These are phyloP conservation scores for Acacia concinna DNA, from an alignment of 331 rosid genomes.

Conservation along the genomic window DNA sequence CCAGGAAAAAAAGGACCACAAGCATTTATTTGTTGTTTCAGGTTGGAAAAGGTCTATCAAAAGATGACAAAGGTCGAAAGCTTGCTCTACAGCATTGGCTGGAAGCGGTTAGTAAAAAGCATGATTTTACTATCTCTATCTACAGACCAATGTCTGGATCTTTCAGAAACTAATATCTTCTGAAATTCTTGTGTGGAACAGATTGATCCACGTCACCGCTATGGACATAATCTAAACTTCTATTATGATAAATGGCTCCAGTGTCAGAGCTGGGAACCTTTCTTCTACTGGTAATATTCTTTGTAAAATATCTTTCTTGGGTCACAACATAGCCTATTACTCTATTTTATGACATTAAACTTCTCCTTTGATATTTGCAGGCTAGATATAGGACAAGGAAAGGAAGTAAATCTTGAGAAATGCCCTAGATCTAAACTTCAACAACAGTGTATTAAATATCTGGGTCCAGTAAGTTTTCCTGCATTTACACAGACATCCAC, in stretches of 20 bases:
- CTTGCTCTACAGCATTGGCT: constrained; percentile 6
- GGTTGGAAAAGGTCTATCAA: constrained; percentile 5
- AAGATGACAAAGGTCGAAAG: neutral
- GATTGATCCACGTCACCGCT: constrained; percentile 30
- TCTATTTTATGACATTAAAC: neutral
- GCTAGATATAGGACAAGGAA: constrained; percentile 7
- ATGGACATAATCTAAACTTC: constrained; percentile 79
- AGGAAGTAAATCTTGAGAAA: constrained; percentile 1
- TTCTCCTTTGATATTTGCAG: neutral
- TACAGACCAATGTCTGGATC: neutral
- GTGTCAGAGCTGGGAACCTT: constrained; percentile 75
- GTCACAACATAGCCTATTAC: neutral
- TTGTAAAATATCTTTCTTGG: neutral
- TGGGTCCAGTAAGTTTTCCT: constrained; percentile 66
- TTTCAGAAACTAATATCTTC: neutral
- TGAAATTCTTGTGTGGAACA: neutral
- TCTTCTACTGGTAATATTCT: constrained; percentile 78
- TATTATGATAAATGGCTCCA: constrained; percentile 81
- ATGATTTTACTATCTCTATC: neutral
- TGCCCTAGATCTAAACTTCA: constrained; percentile 7
- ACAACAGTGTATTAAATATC: constrained; percentile 26
- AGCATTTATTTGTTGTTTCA: neutral
- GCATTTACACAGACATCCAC: neutral
- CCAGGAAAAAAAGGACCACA: neutral
- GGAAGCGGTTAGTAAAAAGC: neutral